Evolutionary conservation across 2,329 filamentous ascomycete species (phyloP), one percentile per base, ranked within the genome.

Genomic region (Chlorencoelia australis): DNA sequence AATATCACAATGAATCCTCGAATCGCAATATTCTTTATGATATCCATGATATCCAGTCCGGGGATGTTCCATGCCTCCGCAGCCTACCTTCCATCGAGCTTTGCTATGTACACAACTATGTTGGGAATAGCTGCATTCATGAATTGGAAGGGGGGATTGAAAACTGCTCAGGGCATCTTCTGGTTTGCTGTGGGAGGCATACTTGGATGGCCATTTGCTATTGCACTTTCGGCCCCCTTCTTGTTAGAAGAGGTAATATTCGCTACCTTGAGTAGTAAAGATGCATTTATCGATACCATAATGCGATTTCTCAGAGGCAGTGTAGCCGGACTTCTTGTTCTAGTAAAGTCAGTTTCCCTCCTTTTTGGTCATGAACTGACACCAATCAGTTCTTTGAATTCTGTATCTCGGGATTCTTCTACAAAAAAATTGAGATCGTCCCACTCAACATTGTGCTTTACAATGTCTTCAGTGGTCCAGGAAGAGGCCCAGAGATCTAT

Each of bases 401-500:
- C 5, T 62, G 65, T 5, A 65, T 93, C 49, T 91, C 94, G 53
- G 72, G 78, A 10, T 82, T 85, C 55, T 94, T 94, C 59, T 96
- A 94, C 63, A 79, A 75, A 46, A 84, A 84, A 53, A 47, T 82
- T 5, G 78, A 76, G 4, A 60, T 88, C 25, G 85, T 94, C 5
- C 78, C 87, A 1, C 82, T 86, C 69, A 95, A 95, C 55, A 96
- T 98, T 53, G 79, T 98, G 52, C 75, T 81, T 46, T 98, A 98
- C 69, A 98, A 98, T 57, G 75, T 98, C 28, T 89, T 98, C 56
- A 82, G 83, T 6, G 77, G 76, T 5, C 72, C 75, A 0, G 83
- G 79, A 20, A 71, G 68, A 54, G 91, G 89, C 0, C 91, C 91
- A 0, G 75, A 94, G 37, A 82, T 98, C 22, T 98, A 95, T 53